Percentiles rank a stretch among this genome's conserved stretches.
Conservation (phyloP, 2,329 filamentous ascomycete genomes). For the Penicillium crustosum region DNA sequence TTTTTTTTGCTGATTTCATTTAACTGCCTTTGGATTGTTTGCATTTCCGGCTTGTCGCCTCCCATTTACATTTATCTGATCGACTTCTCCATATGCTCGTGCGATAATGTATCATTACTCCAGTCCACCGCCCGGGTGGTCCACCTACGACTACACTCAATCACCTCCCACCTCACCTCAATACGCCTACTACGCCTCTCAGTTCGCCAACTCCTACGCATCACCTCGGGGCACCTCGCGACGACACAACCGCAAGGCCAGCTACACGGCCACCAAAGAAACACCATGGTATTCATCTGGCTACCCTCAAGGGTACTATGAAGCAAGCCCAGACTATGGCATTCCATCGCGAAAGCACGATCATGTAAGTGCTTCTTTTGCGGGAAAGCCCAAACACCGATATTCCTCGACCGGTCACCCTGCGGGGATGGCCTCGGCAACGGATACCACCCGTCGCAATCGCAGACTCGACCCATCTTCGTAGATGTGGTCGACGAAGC, state of each 20-base stretch:
- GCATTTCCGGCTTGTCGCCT: constrained; percentile 3
- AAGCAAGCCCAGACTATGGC: constrained; percentile 51
- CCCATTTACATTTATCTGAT: constrained; percentile 11
- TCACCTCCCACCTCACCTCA: constrained; percentile 53
- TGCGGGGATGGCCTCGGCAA: constrained; percentile 31
- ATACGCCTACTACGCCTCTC: constrained; percentile 55
- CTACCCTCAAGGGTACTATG: constrained; percentile 49
- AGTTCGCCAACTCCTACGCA: constrained; percentile 50
- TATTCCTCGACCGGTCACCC: constrained; percentile 48
- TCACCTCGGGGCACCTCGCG: constrained; percentile 48
- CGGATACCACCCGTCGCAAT: constrained; percentile 32
- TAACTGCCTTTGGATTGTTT: constrained; percentile 18
- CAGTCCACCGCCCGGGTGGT: constrained; percentile 50
- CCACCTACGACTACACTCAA: constrained; percentile 50
- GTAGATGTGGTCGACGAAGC: constrained; percentile 58
- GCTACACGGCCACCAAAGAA: constrained; percentile 50
- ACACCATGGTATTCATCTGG: constrained; percentile 48
- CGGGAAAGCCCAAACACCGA: constrained; percentile 43
- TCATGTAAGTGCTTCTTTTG: constrained; percentile 65
- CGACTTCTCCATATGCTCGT: constrained; percentile 31
- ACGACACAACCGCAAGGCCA: constrained; percentile 58
- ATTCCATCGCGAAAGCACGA: constrained; percentile 57
- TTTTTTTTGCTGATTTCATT: constrained; percentile 18
- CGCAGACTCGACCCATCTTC: constrained; percentile 55
- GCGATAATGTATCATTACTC: constrained; percentile 50